These are phyloP conservation scores for Suillus ampliporus DNA, from an alignment of 768 basidiomycete genomes.

Conservation along the genomic window DNA sequence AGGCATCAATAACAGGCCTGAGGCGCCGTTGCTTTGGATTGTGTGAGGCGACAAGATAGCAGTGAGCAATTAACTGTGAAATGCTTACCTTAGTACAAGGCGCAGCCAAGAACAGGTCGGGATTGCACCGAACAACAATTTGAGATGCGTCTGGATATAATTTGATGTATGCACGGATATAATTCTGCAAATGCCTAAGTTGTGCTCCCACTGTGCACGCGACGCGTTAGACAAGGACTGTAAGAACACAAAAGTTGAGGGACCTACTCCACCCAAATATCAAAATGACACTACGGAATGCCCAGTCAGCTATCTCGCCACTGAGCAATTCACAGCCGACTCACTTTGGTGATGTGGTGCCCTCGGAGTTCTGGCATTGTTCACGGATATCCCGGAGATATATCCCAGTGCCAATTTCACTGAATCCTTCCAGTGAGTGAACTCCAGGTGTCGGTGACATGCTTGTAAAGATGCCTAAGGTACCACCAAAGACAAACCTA, in stretches of 20 bases:
- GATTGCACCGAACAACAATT: constrained; percentile 29
- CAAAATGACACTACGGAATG: constrained; percentile 28
- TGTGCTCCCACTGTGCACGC: constrained; percentile 25
- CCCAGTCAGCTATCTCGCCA: background rate
- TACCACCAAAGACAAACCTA: no score
- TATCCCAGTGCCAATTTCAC: background rate
- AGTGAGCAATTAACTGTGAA: background rate
- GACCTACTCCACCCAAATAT: constrained; percentile 36
- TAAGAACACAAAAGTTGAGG: background rate
- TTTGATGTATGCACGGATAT: constrained; percentile 27
- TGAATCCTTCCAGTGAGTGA: background rate
- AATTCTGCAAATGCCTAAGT: constrained; percentile 31
- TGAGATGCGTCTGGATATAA: constrained; percentile 33
- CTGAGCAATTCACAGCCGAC: constrained; percentile 5
- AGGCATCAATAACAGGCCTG: constrained; percentile 25
- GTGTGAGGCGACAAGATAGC: background rate
- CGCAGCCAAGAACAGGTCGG: constrained; percentile 24
- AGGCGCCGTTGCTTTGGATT: constrained; percentile 19
- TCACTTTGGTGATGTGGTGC: constrained; percentile 23
- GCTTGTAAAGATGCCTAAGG: background rate
- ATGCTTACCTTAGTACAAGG: constrained; percentile 19
- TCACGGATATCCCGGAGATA: background rate
- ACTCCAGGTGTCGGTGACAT: background rate
- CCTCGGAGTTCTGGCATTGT: background rate
- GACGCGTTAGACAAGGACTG: constrained; percentile 5